Evolutionary conservation across 805 yeast genomes (phyloP), one percentile per base, ranked within the genome.

Genomic region (Cyberlindnera petersonii): DNA sequence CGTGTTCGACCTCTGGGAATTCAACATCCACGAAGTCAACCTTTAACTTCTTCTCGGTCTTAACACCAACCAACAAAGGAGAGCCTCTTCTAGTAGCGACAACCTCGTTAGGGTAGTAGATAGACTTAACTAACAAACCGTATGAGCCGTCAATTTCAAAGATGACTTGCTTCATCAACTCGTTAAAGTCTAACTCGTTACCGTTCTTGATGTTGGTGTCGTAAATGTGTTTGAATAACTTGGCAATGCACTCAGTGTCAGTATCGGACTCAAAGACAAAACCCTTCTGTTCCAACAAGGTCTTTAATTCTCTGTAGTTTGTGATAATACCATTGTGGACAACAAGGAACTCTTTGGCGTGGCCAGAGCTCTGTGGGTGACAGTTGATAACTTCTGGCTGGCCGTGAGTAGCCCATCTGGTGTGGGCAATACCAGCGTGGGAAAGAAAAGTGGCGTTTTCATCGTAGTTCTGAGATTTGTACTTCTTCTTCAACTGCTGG

Each of bases 381-480:
- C 98, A 93, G 71, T 93, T 93, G 46, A 64, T 54, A 46, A 74
- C 77, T 50, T 77, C 79, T 42, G 97, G 97, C 55, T 81, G 86
- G 65, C 99, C 99, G 64, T 93, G 99, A 26, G 99, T 93, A 36
- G 99, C 99, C 99, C 99, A 93, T 72, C 99, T 85, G 11, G 99
- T 93, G 67, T 93, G 99, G 18, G 98, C 98, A 62, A 93, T 93
- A 60, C 96, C 98, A 44, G 81, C 88, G 60, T 93, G 98, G 61
- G 82, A 78, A 53, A 77, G 81, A 59, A 86, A 88, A 16, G 77
- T 71, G 44, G 75, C 79, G 21, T 72, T 64, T 52, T 82, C 72
- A 55, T 83, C 76, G 42, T 80, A 73, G 32, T 75, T 61, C 17
- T 61, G 57, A 17, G 61, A 49, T 23, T 65, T 69, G 50, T 86